Base-by-base conservation (phyloP, 306 rosid species). In the Phaseolus lunatus region DNA sequence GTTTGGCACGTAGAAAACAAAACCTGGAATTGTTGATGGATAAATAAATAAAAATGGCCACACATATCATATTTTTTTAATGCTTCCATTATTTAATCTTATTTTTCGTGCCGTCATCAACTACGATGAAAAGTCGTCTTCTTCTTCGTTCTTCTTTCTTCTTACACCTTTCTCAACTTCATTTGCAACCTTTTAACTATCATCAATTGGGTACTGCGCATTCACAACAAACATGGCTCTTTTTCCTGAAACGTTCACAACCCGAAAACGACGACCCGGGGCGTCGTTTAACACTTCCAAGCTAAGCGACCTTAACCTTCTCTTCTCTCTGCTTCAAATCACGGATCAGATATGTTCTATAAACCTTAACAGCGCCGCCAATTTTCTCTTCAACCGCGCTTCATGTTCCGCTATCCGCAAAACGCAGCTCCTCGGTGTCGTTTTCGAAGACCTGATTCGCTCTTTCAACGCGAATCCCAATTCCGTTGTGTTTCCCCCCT, bases 381-480 rank as follows among this genome's bases (percentile, higher is more conserved):
- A 75, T 0, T 82, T 85, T 24, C 89, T 90, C n/a, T 83, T 86
- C 18, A 77, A 70, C 16, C 87, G 86, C 13, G 79, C 80, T 15
- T 86, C 88, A 5, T 45, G 41, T 5, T 86, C 96, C 23, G 18
- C 86, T 39, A 75, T 89, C 37, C 92, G 94, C 5, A 92, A 91
- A 72, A 48, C 91, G 29, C 85, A 75, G 61, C 84, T 92, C 5
- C 90, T 96, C 2, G 58, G 83, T 3, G 72, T 89, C 8, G 77
- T 92, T 19, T 91, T 91, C 68, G 90, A 92, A 15, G 98, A 96
- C 65, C 71, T 96, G 1, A 18, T 80, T 12, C 80, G 85, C 0
- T 5, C 15, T 27, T 81, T 83, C 0, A 3, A 4, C 62, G 11
- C 39, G 8, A n/a, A 14, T 10, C 19, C 57, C 11, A 2, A 3